These are phyloP conservation scores for Alternaria sp. DNA, from an alignment of 2,329 filamentous ascomycete genomes.

Conservation along the genomic window DNA sequence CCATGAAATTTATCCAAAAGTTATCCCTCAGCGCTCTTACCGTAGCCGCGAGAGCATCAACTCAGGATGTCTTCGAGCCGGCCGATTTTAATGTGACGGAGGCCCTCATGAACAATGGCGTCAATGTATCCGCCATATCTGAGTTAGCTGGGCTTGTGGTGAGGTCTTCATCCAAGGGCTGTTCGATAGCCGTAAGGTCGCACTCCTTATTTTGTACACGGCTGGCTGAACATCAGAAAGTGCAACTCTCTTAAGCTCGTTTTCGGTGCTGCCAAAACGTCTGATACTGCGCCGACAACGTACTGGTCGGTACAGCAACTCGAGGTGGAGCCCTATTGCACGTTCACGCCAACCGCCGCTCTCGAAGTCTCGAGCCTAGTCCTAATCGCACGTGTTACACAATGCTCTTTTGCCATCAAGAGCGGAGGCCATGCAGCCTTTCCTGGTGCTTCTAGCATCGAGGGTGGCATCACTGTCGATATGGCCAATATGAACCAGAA, in stretches of 20 bases:
- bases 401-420: constrained; percentile 53
- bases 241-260: constrained; percentile 30
- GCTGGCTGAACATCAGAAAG: constrained; percentile 17
- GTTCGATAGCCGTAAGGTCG: constrained; percentile 30
- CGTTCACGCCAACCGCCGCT: constrained; percentile 23
- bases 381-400: constrained; percentile 25
- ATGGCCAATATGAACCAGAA: constrained; percentile 46
- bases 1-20: not conserved
- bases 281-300: constrained; percentile 9
- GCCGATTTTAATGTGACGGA: constrained; percentile 29
- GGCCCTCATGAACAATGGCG: constrained; percentile 28
- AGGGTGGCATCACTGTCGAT: constrained; percentile 55
- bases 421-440: constrained; percentile 55
- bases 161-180: constrained; percentile 11
- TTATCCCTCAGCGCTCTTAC: not conserved
- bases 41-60: not conserved
- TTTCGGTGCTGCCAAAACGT: constrained; percentile 22
- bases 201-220: not conserved
- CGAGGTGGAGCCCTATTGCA: constrained; percentile 18
- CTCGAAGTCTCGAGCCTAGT: constrained; percentile 24
- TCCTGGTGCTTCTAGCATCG: constrained; percentile 52
- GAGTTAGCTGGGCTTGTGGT: constrained; percentile 12
- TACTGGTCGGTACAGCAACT: constrained; percentile 27
- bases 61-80: constrained; percentile 23
- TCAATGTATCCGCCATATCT: constrained; percentile 26